phyloP scores from a whole-genome alignment of 495 filamentous ascomycete species.

The Astrothelium subdiscretum region DNA sequence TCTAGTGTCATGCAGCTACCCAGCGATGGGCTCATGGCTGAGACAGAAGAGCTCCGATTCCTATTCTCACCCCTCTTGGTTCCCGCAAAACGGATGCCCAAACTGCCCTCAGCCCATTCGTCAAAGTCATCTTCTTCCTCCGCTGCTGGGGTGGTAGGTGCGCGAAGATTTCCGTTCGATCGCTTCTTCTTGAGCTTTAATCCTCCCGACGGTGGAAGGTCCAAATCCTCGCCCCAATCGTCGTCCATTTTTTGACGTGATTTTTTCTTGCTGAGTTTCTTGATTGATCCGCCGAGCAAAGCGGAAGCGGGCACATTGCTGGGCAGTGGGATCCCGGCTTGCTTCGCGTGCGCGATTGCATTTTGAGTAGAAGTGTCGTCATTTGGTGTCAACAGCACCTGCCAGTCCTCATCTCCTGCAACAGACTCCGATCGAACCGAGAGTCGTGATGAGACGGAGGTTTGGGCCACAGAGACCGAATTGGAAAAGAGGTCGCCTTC shows the following conservation, averaged over 20 bases:
- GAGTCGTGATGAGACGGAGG: conserved; percentile 61
- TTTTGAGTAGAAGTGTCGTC: conserved; percentile 70
- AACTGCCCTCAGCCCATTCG: conserved; percentile 85
- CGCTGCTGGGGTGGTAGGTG: not conserved
- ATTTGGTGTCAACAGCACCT: conserved; percentile 63
- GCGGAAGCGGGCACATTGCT: conserved; percentile 86
- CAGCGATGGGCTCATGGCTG: conserved; percentile 79
- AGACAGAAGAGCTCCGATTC: conserved; percentile 75
- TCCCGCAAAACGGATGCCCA: conserved; percentile 78
- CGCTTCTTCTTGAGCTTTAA: conserved; percentile 36
- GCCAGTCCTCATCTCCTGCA: conserved; percentile 71
- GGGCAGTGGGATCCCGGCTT: conserved; percentile 86
- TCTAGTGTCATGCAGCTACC: conserved; percentile 84
- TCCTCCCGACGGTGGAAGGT: conserved; percentile 44
- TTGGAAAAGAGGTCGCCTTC: conserved; percentile 43
- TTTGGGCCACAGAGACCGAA: conserved; percentile 57
- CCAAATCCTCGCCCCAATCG: conserved; percentile 87
- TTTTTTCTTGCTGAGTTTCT: conserved; percentile 73
- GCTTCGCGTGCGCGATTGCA: conserved; percentile 74
- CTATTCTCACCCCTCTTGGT: conserved; percentile 57
- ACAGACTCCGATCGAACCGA: conserved; percentile 66
- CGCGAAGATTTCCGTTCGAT: conserved; percentile 4
- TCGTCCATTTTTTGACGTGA: conserved; percentile 60
- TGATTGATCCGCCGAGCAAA: conserved; percentile 86
- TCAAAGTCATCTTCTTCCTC: conserved; percentile 65